These are phyloP conservation scores for Fusarium nanum DNA, from an alignment of 2,329 filamentous ascomycete species.

Conservation along the genomic window DNA sequence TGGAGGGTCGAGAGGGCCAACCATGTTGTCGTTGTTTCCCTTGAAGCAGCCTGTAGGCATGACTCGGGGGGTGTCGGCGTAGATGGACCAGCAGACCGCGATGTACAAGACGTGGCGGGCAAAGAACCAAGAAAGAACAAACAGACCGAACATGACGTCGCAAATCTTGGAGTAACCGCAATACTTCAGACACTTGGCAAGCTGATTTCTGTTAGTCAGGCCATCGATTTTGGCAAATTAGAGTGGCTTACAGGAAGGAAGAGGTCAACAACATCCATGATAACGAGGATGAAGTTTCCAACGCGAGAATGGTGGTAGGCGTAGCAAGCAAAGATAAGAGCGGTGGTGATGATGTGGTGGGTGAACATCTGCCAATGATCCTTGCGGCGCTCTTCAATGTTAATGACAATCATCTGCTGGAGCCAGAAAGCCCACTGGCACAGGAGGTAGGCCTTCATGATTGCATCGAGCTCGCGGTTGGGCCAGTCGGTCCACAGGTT, in stretches of 20 bases:
- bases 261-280: conserved; percentile 95
- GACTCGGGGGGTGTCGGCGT: conserved; percentile 35
- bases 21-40: conserved; percentile 65
- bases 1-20: conserved; percentile 64
- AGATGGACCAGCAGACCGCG: conserved; percentile 78
- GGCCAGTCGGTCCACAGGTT: conserved; percentile 91
- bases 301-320: conserved; percentile 88
- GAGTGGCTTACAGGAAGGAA: conserved; percentile 85
- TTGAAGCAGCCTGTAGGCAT: conserved; percentile 75
- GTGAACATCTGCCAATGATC: conserved; percentile 97
- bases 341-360: conserved; percentile 91
- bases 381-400: conserved; percentile 94
- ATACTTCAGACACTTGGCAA: conserved; percentile 95
- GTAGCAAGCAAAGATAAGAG: conserved; percentile 84
- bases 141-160: conserved; percentile 85
- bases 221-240: conserved; percentile 75
- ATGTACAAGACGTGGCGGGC: conserved; percentile 85
- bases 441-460: conserved; percentile 90
- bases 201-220: conserved; percentile 73
- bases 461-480: conserved; percentile 75
- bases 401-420: conserved; percentile 92
- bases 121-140: conserved; percentile 86
- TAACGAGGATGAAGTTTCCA: conserved; percentile 86
- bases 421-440: conserved; percentile 93
- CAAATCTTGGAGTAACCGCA: conserved; percentile 79